Evolutionary conservation across 1,139 yeast genomes (phyloP), one percentile per base, ranked within the genome.

Genomic region (Sugiyamaella xylanicola): DNA sequence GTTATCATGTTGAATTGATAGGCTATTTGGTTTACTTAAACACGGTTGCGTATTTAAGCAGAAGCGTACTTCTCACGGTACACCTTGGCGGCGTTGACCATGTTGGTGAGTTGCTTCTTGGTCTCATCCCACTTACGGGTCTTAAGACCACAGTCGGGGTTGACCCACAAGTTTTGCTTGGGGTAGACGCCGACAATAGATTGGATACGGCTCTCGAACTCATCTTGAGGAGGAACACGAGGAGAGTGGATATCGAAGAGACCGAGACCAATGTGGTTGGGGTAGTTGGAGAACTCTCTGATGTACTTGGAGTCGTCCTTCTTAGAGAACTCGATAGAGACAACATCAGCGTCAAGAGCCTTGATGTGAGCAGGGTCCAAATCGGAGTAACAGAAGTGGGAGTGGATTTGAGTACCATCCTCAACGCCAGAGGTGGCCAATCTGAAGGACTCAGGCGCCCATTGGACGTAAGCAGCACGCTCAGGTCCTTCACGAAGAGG

Each of bases 391-490:
- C 99, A 93, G 96, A 93, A 93, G 81, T 93, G 99, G 62, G 99
- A 93, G 87, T 93, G 99, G 77, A 93, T 91, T 82, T 93, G 99
- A 70, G 99, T 93, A 66, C 84, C 77, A 83, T 93, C 87, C 72
- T 83, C 83, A 66, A 93, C 99, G 81, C 97, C 98, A 66, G 98
- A 92, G 67, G 99, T 93, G 71, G 99, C 97, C 70, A 93, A 93
- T 84, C 99, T 89, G 95, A 93, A 93, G 70, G 98, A 91, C 81
- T 92, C 95, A 73, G 97, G 98, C 74, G 99, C 98, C 97, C 98
- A 93, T 78, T 87, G 78, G 77, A 91, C 87, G 87, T 93, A 93
- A 74, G 86, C 97, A 63, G 90, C 83, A 83, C 98, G 91, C 80
- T 90, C 99, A 70, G 83, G 81, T 80, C 99, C 99, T 56, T 90